Evolutionary conservation across 2,329 filamentous ascomycete genomes (phyloP).

Genomic region (Tolypocladium sp.): DNA sequence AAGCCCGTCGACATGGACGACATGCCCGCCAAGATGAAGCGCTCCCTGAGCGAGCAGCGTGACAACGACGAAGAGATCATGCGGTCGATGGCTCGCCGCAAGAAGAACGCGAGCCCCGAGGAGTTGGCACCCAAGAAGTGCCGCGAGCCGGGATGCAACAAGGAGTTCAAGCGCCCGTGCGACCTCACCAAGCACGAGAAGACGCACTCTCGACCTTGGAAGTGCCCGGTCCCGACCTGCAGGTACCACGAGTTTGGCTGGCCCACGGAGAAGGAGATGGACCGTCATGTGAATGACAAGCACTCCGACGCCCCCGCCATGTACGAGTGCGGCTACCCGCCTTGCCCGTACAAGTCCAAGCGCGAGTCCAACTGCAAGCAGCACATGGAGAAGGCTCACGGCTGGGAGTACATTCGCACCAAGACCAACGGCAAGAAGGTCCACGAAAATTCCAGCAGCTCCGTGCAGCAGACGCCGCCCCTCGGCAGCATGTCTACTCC

Average conservation of each 20-base stretch:
- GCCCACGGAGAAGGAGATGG: slow-evolving; percentile 96
- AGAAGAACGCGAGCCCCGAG: slow-evolving; percentile 84
- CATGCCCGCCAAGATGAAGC: slow-evolving; percentile 47
- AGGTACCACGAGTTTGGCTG: slow-evolving; percentile 86
- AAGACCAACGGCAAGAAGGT: slow-evolving; percentile 77
- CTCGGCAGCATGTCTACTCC: slow-evolving; percentile 56
- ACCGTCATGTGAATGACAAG: slow-evolving; percentile 93
- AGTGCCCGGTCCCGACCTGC: slow-evolving; percentile 74
- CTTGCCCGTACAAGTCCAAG: slow-evolving; percentile 91
- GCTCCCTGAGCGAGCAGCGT: slow-evolving; percentile 57
- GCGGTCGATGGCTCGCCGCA: slow-evolving; percentile 90
- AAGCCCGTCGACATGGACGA: slow-evolving; percentile 50
- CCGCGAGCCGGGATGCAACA: slow-evolving; percentile 66
- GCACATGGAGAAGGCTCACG: slow-evolving; percentile 96
- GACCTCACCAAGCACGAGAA: slow-evolving; percentile 98
- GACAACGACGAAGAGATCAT: slow-evolving; percentile 75
- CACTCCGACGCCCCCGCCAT: slow-evolving; percentile 73
- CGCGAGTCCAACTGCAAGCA: slow-evolving; percentile 96
- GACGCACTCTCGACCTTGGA: slow-evolving; percentile 93
- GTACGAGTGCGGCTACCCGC: slow-evolving; percentile 73
- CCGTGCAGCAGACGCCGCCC: slow-evolving; percentile 45
- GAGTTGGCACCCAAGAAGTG: slow-evolving; percentile 75
- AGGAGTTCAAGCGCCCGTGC: slow-evolving; percentile 94
- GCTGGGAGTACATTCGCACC: slow-evolving; percentile 81
- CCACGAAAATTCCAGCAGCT: slow-evolving; percentile 33